These are phyloP conservation scores for Colletotrichum gloeosporioides DNA, from an alignment of 2,329 filamentous ascomycete species.

Conservation along the genomic window DNA sequence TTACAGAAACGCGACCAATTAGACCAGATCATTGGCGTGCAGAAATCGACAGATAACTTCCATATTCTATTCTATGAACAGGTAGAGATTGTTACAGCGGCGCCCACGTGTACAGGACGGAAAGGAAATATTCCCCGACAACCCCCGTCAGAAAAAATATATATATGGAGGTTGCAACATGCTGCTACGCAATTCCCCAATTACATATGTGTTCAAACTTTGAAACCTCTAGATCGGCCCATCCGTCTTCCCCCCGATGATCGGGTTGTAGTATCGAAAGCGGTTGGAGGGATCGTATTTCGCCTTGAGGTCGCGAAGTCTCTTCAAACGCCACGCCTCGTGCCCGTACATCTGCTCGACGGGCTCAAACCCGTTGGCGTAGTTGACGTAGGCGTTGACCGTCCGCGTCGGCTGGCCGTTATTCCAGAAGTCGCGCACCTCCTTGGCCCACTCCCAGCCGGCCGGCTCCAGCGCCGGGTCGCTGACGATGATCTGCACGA, in stretches of 20 bases:
- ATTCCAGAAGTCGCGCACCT: constrained; percentile 22
- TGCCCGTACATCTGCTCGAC: constrained; percentile 27
- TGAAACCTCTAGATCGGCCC: no score
- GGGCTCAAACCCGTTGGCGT: constrained; percentile 26
- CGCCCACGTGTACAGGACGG: no score
- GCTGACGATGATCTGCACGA: neutral
- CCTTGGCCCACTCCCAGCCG: neutral
- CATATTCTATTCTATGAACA: no score
- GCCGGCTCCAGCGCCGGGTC: neutral
- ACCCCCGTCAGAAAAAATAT: no score
- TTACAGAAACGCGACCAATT: no score
- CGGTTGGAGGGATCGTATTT: neutral
- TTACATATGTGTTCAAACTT: no score
- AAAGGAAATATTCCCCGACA: no score
- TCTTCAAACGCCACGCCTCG: neutral
- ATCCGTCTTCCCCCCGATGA: neutral
- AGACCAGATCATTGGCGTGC: no score
- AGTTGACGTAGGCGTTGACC: constrained; percentile 27
- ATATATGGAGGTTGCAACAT: no score
- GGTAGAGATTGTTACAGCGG: no score
- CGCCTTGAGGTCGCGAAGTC: neutral
- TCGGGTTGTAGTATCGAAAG: neutral
- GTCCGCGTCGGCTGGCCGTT: constrained; percentile 20
- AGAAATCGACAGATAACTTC: no score
- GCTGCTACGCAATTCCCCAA: no score